Evolutionary conservation across 768 basidiomycete species (phyloP).

Genomic region (Mycena galopus): DNA sequence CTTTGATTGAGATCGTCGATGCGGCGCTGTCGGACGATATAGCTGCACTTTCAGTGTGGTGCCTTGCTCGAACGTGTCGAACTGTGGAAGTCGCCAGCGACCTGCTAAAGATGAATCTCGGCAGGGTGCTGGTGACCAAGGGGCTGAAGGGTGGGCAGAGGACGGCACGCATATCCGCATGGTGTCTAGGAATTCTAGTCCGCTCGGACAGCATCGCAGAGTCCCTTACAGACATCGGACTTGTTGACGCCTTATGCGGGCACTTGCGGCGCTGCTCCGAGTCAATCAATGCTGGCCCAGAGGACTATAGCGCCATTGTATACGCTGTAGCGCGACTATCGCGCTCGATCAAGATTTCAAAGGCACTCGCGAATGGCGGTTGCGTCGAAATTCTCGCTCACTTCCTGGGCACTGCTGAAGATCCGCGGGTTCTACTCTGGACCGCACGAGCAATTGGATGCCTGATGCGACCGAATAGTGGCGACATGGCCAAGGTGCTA

Average conservation of each 20-base stretch:
- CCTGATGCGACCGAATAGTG: constrained; percentile 44
- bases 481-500: constrained; percentile 41
- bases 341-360: constrained; percentile 44
- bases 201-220: constrained; percentile 43
- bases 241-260: constrained; percentile 33
- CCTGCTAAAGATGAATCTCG: constrained; percentile 40
- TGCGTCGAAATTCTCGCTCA: constrained; percentile 37
- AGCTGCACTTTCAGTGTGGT: constrained; percentile 41
- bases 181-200: constrained; percentile 40
- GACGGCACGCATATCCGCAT: constrained; percentile 39
- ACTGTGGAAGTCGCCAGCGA: constrained; percentile 41
- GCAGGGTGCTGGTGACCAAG: constrained; percentile 31
- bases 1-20: constrained; percentile 41
- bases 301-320: constrained; percentile 39
- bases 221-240: constrained; percentile 31
- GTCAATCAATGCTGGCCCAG: constrained; percentile 22
- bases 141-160: constrained; percentile 37
- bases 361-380: constrained; percentile 40
- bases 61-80: constrained; percentile 41
- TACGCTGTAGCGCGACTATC: constrained; percentile 43
- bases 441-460: constrained; percentile 42
- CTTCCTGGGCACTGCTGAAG: constrained; percentile 34
- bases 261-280: constrained; percentile 37
- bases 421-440: constrained; percentile 40
- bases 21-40: constrained; percentile 39